Conservation (phyloP, 2,329 filamentous ascomycete genomes). For the Septoria linicola region DNA sequence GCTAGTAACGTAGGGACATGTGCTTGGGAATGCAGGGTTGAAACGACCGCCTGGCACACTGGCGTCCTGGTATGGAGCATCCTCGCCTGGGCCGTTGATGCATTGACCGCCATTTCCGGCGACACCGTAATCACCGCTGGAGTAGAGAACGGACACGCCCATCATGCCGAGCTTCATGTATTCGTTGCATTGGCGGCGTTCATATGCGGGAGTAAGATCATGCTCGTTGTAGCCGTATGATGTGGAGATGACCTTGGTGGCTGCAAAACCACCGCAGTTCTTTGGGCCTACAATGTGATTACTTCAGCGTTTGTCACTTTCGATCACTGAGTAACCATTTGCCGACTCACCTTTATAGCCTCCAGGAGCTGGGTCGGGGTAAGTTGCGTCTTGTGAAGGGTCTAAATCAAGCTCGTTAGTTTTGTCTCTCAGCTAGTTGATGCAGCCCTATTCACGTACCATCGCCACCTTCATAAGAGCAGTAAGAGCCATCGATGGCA, state of each 20-base stretch:
- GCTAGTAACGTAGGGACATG: slow-evolving; percentile 39
- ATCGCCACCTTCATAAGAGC: slow-evolving; percentile 34
- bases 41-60: slow-evolving; percentile 40
- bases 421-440: not conserved
- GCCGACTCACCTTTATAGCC: slow-evolving; percentile 40
- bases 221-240: slow-evolving; percentile 50
- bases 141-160: slow-evolving; percentile 51
- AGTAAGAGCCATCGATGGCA: slow-evolving; percentile 49
- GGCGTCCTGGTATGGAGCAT: slow-evolving; percentile 31
- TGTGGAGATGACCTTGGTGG: slow-evolving; percentile 56
- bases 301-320: too few relatives aligned
- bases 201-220: slow-evolving; percentile 49
- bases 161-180: slow-evolving; percentile 57
- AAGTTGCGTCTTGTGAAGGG: slow-evolving; percentile 45
- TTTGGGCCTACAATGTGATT: slow-evolving; percentile 22
- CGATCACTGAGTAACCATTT: too few relatives aligned
- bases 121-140: slow-evolving; percentile 50
- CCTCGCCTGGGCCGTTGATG: slow-evolving; percentile 21
- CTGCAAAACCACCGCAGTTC: slow-evolving; percentile 47
- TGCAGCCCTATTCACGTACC: slow-evolving; percentile 3
- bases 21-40: slow-evolving; percentile 48
- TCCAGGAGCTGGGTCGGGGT: slow-evolving; percentile 44
- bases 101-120: slow-evolving; percentile 29
- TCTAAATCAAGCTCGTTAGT: not conserved
- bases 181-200: slow-evolving; percentile 55